Base-by-base conservation (phyloP, 1,284 basidiomycete genomes). In the Boletellus dicymbophilus region DNA sequence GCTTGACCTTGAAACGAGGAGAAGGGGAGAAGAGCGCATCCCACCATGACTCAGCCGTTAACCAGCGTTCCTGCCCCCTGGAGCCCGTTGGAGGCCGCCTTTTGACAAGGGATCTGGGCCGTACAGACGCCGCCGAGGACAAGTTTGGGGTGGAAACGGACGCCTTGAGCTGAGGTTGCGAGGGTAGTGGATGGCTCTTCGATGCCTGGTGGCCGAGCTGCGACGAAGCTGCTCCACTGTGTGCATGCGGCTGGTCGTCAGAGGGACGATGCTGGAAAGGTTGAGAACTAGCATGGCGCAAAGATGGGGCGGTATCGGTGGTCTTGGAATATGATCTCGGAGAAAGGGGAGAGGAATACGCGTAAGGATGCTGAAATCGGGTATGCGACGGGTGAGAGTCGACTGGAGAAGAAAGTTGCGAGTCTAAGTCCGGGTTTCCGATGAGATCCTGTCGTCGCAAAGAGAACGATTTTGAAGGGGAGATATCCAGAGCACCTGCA, bases 11-110 rank as follows among this genome's bases (percentile, higher is more conserved):
- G 57, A 90, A 79, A 42, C 86, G 75, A 6, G 88, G 88, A 1
- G 85, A 77, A 4, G 88, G 88, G 49, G 90, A 83, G 36, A 90
- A 66, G 4, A 90, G 57, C 2, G 87, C 88, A 57, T 89, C 86
- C 66, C 88, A 90, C 85, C 88, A 88, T 11, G 84, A 83, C 67
- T 90, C 85, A 0, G 86, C 79, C 2, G 82, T 79, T 3, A 89
- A 59, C 84, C 85, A 88, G 8, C 81, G 72, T 33, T 87, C 83
- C 54, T 73, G 80, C 20, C 71, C 69, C 62, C 71, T 78, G 21
- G 63, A 48, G 28, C 54, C 42, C 18, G 53, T 36, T 5, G 54
- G 20, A 7, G 44, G 33, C 22, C 38, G 48, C 48, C 51, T 62
- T 46, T 41, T 57, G 6, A 51, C 15, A n/a, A 51, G 3, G 3